Evolutionary conservation across 257 asterid genomes (phyloP).

Genomic region (Nicotiana paniculata): DNA sequence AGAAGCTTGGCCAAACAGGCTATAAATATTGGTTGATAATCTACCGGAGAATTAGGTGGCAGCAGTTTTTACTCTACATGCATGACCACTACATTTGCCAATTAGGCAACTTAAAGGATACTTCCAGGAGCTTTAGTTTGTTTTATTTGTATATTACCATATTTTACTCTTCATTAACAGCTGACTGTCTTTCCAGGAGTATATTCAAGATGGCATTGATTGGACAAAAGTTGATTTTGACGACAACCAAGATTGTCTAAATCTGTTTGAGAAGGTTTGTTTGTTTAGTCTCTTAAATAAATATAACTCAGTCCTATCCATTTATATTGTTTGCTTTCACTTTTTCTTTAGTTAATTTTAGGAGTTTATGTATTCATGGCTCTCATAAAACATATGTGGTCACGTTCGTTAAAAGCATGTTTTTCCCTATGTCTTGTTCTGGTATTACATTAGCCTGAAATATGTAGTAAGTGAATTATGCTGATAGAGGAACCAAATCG

Average conservation of each 20-base stretch:
- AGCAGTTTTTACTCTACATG: neutral
- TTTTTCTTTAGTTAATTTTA: neutral
- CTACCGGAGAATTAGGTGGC: neutral
- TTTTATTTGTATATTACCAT: neutral
- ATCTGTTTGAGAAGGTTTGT: slow-evolving; percentile 89
- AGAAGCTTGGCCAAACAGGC: no score
- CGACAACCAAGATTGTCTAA: slow-evolving; percentile 94
- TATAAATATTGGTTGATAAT: neutral
- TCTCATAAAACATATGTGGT: neutral
- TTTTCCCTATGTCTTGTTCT: neutral
- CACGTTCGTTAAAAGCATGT: neutral
- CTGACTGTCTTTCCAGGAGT: slow-evolving; percentile 54
- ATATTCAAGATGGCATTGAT: slow-evolving; percentile 96
- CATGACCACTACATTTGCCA: neutral
- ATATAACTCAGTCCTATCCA: slow-evolving; percentile 1
- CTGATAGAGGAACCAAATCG: neutral
- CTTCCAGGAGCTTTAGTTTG: slow-evolving; percentile 12
- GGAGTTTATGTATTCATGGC: neutral
- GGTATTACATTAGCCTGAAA: neutral
- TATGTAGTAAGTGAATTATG: neutral
- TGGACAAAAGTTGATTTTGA: slow-evolving; percentile 97
- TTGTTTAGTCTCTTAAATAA: slow-evolving; percentile 2
- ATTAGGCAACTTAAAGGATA: neutral
- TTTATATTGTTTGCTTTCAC: neutral
- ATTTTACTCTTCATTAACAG: slow-evolving; percentile 11